These are phyloP conservation scores for Apocynum venetum DNA, from an alignment of 257 asterid species.

Conservation along the genomic window DNA sequence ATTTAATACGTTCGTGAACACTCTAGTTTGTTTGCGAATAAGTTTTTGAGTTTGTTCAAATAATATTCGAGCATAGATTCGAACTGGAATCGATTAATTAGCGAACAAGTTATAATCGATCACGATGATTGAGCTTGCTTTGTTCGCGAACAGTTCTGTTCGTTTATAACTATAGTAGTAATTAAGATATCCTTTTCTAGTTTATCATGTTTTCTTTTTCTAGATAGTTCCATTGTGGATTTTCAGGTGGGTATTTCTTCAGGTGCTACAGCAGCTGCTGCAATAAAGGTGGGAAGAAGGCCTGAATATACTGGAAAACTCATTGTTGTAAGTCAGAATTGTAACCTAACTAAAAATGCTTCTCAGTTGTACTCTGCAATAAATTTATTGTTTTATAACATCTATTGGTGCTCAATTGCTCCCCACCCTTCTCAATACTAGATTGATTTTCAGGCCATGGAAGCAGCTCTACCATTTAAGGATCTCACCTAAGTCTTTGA, in stretches of 20 bases:
- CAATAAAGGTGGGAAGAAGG: constrained; percentile 41
- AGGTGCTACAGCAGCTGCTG: constrained; percentile 62
- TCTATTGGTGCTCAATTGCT: neutral
- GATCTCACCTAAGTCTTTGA: too few relatives aligned
- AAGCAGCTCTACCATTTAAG: too few relatives aligned
- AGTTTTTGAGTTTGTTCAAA: too few relatives aligned
- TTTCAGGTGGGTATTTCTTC: constrained; percentile 56
- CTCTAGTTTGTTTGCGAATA: too few relatives aligned
- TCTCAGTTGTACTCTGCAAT: neutral
- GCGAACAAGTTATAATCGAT: too few relatives aligned
- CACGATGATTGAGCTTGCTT: too few relatives aligned
- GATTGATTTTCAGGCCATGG: too few relatives aligned
- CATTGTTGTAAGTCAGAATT: constrained; percentile 38
- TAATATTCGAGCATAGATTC: too few relatives aligned
- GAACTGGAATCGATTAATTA: too few relatives aligned
- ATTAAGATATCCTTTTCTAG: neutral
- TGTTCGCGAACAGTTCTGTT: too few relatives aligned
- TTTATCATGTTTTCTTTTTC: neutral
- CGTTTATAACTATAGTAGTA: too few relatives aligned
- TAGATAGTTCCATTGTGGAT: neutral
- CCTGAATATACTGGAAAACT: constrained; percentile 56
- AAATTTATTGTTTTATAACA: neutral
- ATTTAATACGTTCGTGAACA: too few relatives aligned
- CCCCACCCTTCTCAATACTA: neutral
- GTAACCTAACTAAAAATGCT: neutral